Conservation (phyloP, 192 early-diverging fungal species). For the Coemansia sp. region DNA sequence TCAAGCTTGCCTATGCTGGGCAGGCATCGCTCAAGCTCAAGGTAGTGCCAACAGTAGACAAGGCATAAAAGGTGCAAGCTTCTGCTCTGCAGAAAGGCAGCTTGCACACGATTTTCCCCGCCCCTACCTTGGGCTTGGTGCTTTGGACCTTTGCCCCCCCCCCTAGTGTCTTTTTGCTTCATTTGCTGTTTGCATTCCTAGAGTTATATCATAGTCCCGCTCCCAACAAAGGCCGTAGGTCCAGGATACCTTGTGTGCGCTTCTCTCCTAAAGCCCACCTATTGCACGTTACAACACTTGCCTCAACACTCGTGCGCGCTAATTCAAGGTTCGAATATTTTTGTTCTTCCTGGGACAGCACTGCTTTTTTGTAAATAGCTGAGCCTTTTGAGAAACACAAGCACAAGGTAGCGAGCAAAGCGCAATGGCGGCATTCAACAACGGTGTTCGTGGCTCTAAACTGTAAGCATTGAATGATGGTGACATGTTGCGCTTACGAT, state of each 20-base stretch:
- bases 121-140: too few relatives aligned
- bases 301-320: not conserved
- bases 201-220: not conserved
- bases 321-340: not conserved
- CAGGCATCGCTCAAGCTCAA: conserved; percentile 31
- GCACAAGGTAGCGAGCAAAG: not conserved
- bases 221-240: not conserved
- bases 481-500: not conserved
- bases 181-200: not conserved
- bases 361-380: not conserved
- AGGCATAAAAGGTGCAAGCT: not conserved
- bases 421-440: conserved; percentile 31
- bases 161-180: not conserved
- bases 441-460: conserved; percentile 32
- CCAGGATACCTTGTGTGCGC: not conserved
- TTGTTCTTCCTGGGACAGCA: not conserved
- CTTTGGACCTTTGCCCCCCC: too few relatives aligned
- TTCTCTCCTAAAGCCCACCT: not conserved
- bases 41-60: conserved; percentile 18
- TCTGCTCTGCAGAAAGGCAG: not conserved
- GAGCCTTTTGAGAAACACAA: not conserved
- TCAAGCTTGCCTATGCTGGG: conserved; percentile 50
- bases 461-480: conserved; percentile 10
- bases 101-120: not conserved
- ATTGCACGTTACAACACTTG: not conserved